Evolutionary conservation across 768 basidiomycete genomes (phyloP).

Genomic region (Amanita pallidorosea): DNA sequence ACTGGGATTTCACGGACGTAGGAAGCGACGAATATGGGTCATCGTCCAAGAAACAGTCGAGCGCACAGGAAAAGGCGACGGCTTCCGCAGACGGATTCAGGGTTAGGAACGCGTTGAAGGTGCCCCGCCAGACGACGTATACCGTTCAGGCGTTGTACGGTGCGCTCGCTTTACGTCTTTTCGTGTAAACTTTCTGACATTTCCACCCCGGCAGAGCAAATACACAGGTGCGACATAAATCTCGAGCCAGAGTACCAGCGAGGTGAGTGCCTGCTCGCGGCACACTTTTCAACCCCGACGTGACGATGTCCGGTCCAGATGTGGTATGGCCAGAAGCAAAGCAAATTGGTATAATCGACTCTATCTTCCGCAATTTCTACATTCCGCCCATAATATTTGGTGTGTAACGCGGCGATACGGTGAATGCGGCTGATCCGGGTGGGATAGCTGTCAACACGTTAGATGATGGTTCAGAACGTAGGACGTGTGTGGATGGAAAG

Average conservation of each 20-base stretch:
- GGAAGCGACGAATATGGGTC: too few species aligned
- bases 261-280: slow-evolving; percentile 24
- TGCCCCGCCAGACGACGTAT: slow-evolving; percentile 51
- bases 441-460: slow-evolving; percentile 32
- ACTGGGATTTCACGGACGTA: too few species aligned
- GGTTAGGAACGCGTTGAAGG: slow-evolving; percentile 36
- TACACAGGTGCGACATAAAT: slow-evolving; percentile 51
- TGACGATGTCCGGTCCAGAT: slow-evolving; percentile 24
- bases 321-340: slow-evolving; percentile 75
- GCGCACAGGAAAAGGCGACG: slow-evolving; percentile 3
- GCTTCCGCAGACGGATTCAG: slow-evolving; percentile 13
- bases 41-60: too few species aligned
- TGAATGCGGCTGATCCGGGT: neutral
- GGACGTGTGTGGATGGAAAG: slow-evolving; percentile 73
- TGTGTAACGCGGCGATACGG: slow-evolving; percentile 14
- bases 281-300: neutral
- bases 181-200: neutral
- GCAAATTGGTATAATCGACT: slow-evolving; percentile 69
- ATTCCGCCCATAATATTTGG: slow-evolving; percentile 67
- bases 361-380: slow-evolving; percentile 69
- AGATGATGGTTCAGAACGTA: slow-evolving; percentile 56
- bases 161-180: slow-evolving; percentile 14
- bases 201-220: slow-evolving; percentile 39
- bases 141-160: slow-evolving; percentile 52
- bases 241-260: slow-evolving; percentile 74